phyloP scores from a whole-genome alignment of 495 filamentous ascomycete species.

The Aspergillus ellipticus region DNA sequence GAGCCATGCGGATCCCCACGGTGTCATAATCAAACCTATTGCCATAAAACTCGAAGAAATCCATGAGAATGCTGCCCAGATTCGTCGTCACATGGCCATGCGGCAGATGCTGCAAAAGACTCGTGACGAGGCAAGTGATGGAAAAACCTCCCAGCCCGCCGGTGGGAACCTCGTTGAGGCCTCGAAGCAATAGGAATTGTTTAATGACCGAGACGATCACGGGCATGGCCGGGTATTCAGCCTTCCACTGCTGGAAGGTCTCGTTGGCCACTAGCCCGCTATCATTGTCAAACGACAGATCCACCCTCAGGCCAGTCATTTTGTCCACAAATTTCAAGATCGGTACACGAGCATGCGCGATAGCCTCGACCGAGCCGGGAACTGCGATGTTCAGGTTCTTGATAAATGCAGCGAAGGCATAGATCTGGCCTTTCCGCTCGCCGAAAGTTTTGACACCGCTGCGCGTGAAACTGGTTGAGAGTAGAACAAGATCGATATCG shows the following conservation, averaged over 20 bases:
- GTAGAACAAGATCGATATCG: conserved; percentile 90
- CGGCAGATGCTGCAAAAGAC: conserved; percentile 74
- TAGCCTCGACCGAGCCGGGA: conserved; percentile 54
- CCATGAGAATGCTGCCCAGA: conserved; percentile 73
- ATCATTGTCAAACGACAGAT: conserved; percentile 91
- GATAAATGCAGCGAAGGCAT: conserved; percentile 51
- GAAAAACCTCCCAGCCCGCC: conserved; percentile 95
- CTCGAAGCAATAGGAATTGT: conserved; percentile 84
- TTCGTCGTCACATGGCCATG: conserved; percentile 58
- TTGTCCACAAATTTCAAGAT: conserved; percentile 86
- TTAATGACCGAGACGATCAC: conserved; percentile 82
- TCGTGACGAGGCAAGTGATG: conserved; percentile 88
- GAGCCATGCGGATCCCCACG: conserved; percentile 69
- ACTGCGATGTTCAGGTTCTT: conserved; percentile 44
- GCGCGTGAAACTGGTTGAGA: conserved; percentile 58
- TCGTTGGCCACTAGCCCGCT: conserved; percentile 72
- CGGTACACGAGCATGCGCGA: conserved; percentile 77
- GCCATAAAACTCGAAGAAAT: conserved; percentile 87
- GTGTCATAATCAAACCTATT: conserved; percentile 64
- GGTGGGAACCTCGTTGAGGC: conserved; percentile 81
- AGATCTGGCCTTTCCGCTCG: conserved; percentile 43
- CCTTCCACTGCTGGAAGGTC: conserved; percentile 76
- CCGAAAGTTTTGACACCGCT: conserved; percentile 40
- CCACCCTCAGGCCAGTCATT: conserved; percentile 70
- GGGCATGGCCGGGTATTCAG: conserved; percentile 75